phyloP scores from a whole-genome alignment of 805 yeast species.

The Wickerhamomyces strasburgensis region DNA sequence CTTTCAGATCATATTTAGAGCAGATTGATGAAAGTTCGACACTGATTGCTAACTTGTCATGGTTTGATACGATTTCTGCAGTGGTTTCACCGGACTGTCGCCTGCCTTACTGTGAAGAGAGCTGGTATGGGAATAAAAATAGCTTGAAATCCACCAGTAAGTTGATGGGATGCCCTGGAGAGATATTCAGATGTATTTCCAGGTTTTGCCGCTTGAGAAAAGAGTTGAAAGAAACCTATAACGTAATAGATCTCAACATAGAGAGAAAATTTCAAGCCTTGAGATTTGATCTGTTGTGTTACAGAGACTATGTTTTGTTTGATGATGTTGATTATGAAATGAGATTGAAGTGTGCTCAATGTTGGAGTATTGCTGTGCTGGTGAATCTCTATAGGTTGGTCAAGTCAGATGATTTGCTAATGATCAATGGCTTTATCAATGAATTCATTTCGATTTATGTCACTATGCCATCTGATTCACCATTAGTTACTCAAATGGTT shows the following conservation, averaged over 20 bases:
- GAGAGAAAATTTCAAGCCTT: conserved; percentile 29
- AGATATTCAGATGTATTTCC: conserved; percentile 42
- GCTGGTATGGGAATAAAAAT: conserved; percentile 45
- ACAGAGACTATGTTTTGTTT: conserved; percentile 42
- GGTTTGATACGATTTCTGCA: conserved; percentile 58
- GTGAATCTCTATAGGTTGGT: conserved; percentile 30
- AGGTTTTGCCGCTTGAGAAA: conserved; percentile 37
- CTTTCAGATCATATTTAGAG: conserved; percentile 38
- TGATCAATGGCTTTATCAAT: conserved; percentile 30
- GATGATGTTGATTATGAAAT: conserved; percentile 31
- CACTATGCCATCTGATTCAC: conserved; percentile 40
- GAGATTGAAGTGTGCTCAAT: conserved; percentile 48
- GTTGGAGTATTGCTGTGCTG: conserved; percentile 44
- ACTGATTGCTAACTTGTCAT: conserved; percentile 45
- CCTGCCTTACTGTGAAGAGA: conserved; percentile 46
- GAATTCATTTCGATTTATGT: conserved; percentile 47
- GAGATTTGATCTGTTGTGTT: conserved; percentile 33
- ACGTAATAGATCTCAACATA: conserved; percentile 10
- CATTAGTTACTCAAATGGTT: conserved; percentile 55
- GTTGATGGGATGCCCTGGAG: conserved; percentile 61
- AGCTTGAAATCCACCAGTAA: conserved; percentile 43
- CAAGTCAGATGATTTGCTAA: conserved; percentile 26
- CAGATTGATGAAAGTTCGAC: conserved; percentile 46
- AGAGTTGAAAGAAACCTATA: conserved; percentile 20
- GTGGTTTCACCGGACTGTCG: conserved; percentile 53